These are phyloP conservation scores for Mycena galopus DNA, from an alignment of 768 basidiomycete genomes.

Conservation along the genomic window DNA sequence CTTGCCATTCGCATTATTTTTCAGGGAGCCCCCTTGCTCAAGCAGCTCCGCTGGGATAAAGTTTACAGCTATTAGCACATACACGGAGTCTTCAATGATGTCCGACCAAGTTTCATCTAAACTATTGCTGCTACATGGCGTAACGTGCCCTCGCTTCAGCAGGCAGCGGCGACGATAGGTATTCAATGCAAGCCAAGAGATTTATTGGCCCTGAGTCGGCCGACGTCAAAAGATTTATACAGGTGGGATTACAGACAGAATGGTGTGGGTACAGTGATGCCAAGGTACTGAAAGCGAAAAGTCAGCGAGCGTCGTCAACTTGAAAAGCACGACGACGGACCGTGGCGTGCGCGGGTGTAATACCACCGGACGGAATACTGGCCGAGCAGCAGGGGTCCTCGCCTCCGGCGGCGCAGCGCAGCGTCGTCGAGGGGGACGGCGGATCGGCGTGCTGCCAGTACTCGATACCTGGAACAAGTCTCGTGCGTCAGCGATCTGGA, in stretches of 20 bases:
- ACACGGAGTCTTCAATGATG: too few relatives aligned
- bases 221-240: too few relatives aligned
- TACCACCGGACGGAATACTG: conserved; percentile 59
- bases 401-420: conserved; percentile 58
- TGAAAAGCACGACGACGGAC: conserved; percentile 44
- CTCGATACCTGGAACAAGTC: conserved; percentile 55
- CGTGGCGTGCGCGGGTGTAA: conserved; percentile 60
- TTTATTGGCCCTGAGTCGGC: too few relatives aligned
- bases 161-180: too few relatives aligned
- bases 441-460: conserved; percentile 65
- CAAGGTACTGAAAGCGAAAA: conserved; percentile 13
- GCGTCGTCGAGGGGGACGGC: conserved; percentile 53
- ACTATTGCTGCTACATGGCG: too few relatives aligned
- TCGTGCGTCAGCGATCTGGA: background rate
- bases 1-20: too few relatives aligned
- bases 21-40: too few relatives aligned
- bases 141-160: too few relatives aligned
- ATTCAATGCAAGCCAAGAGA: too few relatives aligned
- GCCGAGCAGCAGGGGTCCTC: conserved; percentile 66
- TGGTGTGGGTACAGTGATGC: conserved; percentile 29
- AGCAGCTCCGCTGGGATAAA: too few relatives aligned
- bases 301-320: background rate
- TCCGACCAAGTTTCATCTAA: too few relatives aligned
- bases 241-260: conserved; percentile 15
- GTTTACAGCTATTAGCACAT: too few relatives aligned